phyloP scores from a whole-genome alignment of 2,329 filamentous ascomycete genomes.

The Fusarium virguliforme region DNA sequence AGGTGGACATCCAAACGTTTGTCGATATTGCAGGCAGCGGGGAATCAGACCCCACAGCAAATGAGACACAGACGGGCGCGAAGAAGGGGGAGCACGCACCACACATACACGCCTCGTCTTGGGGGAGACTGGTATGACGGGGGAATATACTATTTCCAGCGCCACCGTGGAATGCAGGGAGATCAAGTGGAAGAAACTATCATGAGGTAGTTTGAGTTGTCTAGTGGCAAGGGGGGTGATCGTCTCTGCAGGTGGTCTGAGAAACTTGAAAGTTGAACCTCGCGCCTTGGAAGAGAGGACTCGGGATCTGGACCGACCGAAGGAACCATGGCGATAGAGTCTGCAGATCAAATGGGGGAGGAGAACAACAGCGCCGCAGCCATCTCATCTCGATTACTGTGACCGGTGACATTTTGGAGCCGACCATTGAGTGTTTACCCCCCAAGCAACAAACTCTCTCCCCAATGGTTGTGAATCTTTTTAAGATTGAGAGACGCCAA shows the following conservation, averaged over 20 bases:
- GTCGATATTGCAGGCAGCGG: slow-evolving; percentile 10
- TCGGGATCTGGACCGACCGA: slow-evolving; percentile 23
- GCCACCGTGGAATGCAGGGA: slow-evolving; percentile 33
- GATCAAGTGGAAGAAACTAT: background rate
- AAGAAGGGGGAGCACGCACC: slow-evolving; percentile 9
- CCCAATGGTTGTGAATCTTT: slow-evolving; percentile 30
- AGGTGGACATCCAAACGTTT: slow-evolving; percentile 15
- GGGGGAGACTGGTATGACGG: slow-evolving; percentile 34
- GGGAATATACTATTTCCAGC: slow-evolving; percentile 26
- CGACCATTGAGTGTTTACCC: background rate
- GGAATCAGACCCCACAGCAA: slow-evolving; percentile 28
- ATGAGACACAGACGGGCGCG: slow-evolving; percentile 31
- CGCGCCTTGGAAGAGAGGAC: background rate
- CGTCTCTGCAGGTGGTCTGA: slow-evolving; percentile 15
- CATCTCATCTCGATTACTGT: slow-evolving; percentile 16
- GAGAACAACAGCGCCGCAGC: slow-evolving; percentile 13
- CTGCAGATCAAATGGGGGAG: slow-evolving; percentile 6
- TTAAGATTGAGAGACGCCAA: slow-evolving; percentile 45
- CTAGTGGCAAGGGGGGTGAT: slow-evolving; percentile 39
- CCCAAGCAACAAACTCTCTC: background rate
- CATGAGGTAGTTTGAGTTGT: background rate
- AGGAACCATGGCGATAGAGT: slow-evolving; percentile 7
- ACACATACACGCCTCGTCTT: slow-evolving; percentile 4
- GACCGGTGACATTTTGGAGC: slow-evolving; percentile 13
- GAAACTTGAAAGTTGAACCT: slow-evolving; percentile 17